These are phyloP conservation scores for Novakomyces olei DNA, from an alignment of 805 yeast species.

Conservation along the genomic window DNA sequence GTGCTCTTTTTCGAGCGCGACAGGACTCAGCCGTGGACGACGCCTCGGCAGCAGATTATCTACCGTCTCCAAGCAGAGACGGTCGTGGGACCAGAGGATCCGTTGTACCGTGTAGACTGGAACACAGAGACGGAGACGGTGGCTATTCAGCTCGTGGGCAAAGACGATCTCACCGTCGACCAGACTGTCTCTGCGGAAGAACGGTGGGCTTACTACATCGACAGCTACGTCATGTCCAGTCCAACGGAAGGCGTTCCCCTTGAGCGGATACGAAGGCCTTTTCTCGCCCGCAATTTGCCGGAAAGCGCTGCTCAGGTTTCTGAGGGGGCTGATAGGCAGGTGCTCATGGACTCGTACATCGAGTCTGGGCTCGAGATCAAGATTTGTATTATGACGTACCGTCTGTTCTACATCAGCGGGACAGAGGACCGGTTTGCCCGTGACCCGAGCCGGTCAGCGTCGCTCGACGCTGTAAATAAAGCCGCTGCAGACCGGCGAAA, in stretches of 20 bases:
- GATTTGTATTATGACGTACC: slow-evolving; percentile 54
- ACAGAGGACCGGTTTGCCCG: slow-evolving; percentile 64
- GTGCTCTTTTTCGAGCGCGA: slow-evolving; percentile 65
- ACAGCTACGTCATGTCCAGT: slow-evolving; percentile 79
- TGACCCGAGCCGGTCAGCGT: no score
- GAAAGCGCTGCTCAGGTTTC: no score
- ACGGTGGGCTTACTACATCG: slow-evolving; percentile 78
- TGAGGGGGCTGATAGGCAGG: slow-evolving; percentile 10
- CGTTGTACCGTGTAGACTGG: slow-evolving; percentile 72
- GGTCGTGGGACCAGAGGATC: slow-evolving; percentile 66
- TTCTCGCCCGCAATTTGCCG: slow-evolving; percentile 29
- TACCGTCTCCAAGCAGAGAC: slow-evolving; percentile 75
- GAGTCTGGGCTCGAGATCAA: slow-evolving; percentile 51
- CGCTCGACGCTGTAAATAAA: no score
- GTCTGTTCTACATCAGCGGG: slow-evolving; percentile 55
- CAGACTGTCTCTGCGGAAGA: slow-evolving; percentile 50
- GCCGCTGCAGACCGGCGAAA: no score
- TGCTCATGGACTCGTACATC: slow-evolving; percentile 5
- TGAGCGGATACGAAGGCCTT: slow-evolving; percentile 55
- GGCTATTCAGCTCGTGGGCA: slow-evolving; percentile 59
- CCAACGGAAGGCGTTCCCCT: slow-evolving; percentile 92
- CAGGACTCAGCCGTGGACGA: slow-evolving; percentile 37
- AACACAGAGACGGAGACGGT: slow-evolving; percentile 29
- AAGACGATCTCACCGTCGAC: slow-evolving; percentile 71
- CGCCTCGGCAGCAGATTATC: slow-evolving; percentile 69